Percentiles rank a stretch among this genome's conserved stretches.
Conservation (phyloP, 1,139 yeast genomes). For the Yamadazyma diospyri region DNA sequence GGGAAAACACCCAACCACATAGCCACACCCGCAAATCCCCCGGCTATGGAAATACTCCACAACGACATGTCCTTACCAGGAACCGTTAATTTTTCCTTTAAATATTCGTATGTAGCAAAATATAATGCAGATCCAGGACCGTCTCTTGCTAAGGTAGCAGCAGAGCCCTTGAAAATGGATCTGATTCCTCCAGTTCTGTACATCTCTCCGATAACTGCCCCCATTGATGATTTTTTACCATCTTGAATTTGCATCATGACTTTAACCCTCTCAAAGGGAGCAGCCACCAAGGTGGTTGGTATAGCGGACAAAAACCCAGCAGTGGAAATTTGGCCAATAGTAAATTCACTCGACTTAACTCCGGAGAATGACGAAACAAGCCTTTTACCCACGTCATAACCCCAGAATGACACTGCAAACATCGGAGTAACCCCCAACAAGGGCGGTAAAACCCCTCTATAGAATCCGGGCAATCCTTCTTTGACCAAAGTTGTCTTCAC, state of each 20-base stretch:
- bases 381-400: slow-evolving; percentile 89
- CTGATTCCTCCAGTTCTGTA: slow-evolving; percentile 77
- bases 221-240: slow-evolving; percentile 49
- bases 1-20: slow-evolving; percentile 99
- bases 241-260: slow-evolving; percentile 84
- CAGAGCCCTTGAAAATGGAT: slow-evolving; percentile 87
- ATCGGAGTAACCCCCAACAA: slow-evolving; percentile 94
- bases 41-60: slow-evolving; percentile 78
- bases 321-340: slow-evolving; percentile 71
- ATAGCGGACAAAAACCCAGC: slow-evolving; percentile 97
- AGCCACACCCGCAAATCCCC: slow-evolving; percentile 92
- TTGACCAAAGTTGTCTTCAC: slow-evolving; percentile 63
- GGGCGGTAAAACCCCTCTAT: slow-evolving; percentile 87
- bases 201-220: slow-evolving; percentile 64
- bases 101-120: slow-evolving; percentile 88
- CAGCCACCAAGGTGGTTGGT: slow-evolving; percentile 93
- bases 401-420: slow-evolving; percentile 99
- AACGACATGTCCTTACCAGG: slow-evolving; percentile 61
- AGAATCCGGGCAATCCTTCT: slow-evolving; percentile 77
- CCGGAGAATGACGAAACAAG: slow-evolving; percentile 51
- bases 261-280: slow-evolving; percentile 95
- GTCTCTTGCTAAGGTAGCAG: slow-evolving; percentile 91
- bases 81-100: slow-evolving; percentile 60
- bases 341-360: slow-evolving; percentile 40
- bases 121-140: slow-evolving; percentile 98